Conservation (phyloP, 345 rosid genomes). For the Moringa oleifera region DNA sequence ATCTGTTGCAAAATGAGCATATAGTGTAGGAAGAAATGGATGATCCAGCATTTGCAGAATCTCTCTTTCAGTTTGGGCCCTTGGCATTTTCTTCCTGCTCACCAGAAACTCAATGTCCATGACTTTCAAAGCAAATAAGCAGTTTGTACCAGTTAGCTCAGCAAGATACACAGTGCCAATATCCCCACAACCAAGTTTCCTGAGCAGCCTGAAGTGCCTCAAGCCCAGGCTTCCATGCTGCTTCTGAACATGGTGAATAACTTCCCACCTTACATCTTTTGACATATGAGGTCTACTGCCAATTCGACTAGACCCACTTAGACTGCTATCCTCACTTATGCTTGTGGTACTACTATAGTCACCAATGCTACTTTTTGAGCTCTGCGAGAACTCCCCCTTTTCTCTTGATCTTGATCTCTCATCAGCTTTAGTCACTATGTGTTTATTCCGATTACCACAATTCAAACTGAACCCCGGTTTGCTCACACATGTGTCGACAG, state of each 20-base stretch:
- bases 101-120: constrained; percentile 66
- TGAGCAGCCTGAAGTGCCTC: constrained; percentile 62
- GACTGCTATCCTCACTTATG: constrained; percentile 50
- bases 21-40: constrained; percentile 77
- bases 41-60: constrained; percentile 79
- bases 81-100: constrained; percentile 57
- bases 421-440: constrained; percentile 32
- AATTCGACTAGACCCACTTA: constrained; percentile 45
- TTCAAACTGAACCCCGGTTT: constrained; percentile 27
- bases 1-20: constrained; percentile 57
- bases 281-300: constrained; percentile 80
- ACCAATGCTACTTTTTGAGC: constrained; percentile 80
- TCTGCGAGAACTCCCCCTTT: constrained; percentile 66
- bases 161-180: constrained; percentile 74
- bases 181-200: constrained; percentile 75
- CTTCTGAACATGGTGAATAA: constrained; percentile 47
- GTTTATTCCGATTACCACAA: constrained; percentile 24
- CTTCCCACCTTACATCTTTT: constrained; percentile 69
- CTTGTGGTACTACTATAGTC: constrained; percentile 62
- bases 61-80: constrained; percentile 77
- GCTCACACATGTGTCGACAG: constrained; percentile 28
- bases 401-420: constrained; percentile 50
- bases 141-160: constrained; percentile 46
- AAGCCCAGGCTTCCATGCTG: constrained; percentile 53
- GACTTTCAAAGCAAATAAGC: constrained; percentile 71